phyloP scores from a whole-genome alignment of 2,329 filamentous ascomycete species.

The Epichloe sylvatica region DNA sequence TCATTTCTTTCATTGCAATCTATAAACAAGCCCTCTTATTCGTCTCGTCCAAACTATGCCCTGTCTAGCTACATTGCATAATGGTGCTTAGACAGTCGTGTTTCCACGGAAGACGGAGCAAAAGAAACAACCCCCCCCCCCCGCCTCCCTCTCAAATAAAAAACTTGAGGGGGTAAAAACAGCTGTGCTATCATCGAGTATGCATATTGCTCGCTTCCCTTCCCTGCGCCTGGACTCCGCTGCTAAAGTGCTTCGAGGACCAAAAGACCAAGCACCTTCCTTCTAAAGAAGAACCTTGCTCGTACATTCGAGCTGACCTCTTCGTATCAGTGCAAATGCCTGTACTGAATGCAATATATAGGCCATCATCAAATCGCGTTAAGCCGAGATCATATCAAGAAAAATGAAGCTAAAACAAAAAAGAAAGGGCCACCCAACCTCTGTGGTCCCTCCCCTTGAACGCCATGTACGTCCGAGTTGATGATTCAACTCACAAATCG shows the following conservation, averaged over 20 bases:
- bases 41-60: neutral
- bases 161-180: neutral
- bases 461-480: neutral
- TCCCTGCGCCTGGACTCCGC: slow-evolving; percentile 5
- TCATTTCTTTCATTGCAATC: neutral
- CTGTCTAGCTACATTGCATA: neutral
- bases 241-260: neutral
- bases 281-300: neutral
- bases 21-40: neutral
- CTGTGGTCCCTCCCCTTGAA: neutral
- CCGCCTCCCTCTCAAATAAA: no score
- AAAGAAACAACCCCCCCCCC: neutral
- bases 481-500: slow-evolving; percentile 6
- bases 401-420: neutral
- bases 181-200: neutral
- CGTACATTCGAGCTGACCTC: neutral
- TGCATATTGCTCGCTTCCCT: neutral
- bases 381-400: neutral
- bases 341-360: no score
- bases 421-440: neutral
- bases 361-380: neutral
- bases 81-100: neutral
- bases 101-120: neutral
- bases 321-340: neutral
- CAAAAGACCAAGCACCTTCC: neutral